Base-by-base conservation (phyloP, 768 basidiomycete genomes). In the Suillus occidentalis region DNA sequence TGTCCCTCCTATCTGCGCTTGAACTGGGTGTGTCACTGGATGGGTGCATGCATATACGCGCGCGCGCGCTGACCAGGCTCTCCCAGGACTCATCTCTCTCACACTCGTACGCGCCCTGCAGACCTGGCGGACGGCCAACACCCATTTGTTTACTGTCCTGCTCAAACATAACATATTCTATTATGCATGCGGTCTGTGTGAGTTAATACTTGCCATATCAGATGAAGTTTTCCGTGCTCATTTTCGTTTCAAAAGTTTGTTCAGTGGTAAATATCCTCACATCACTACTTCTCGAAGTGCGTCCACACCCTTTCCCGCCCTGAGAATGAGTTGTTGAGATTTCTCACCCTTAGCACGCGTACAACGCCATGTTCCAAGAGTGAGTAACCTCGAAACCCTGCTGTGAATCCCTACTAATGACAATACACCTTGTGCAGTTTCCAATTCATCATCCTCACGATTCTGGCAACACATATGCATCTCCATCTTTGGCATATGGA, bases 401-500 rank as follows among this genome's bases (percentile, higher is more conserved):
- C 56, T 37, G 3, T n/a, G 22, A n/a, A 39, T 14, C 37, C 37
- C 13, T 37, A 14, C 34, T 56, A 37, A 56, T 18, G 9, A 50
- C 2, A 49, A 25, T 22, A 50, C 7, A 50, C 49, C 25, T 28
- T 37, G 14, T 31, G 8, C 36, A 57, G 56, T 57, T 56, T 57
- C 13, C 36, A 57, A n/a, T n/a, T 56, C n/a, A 13, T 56, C 55
- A 56, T 56, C 18, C 36, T 56, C n/a, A 34, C 55, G 13, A 57
- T 56, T n/a, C 55, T 37, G 14, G 36, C 36, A 14, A 57, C 52
- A 31, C n/a, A 37, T 12, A 57, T 57, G 36, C 55, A 57, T 37
- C 56, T 56, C 34, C 6, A 57, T 25, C 55, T 56, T n/a, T 56
- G 55, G 55, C 55, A 56, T 56, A n/a, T 31, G 36, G 56, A 57